phyloP scores from a whole-genome alignment of 331 rosid species.

The Prunus yedoensis region DNA sequence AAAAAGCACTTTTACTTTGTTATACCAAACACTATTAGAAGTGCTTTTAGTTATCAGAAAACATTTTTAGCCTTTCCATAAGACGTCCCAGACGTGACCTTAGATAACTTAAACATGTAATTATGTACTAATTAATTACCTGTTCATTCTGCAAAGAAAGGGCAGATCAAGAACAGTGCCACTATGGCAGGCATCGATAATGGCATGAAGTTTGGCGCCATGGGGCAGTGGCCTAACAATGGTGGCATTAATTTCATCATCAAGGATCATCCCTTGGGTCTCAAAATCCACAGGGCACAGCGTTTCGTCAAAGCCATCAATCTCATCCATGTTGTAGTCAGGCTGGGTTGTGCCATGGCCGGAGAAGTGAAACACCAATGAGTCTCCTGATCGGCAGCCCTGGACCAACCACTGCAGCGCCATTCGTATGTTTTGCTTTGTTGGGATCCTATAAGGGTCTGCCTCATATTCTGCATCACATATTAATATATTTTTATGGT shows the following conservation, averaged over 20 bases:
- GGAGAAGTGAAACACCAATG: neutral
- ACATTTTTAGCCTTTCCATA: too few species aligned
- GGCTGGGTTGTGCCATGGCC: neutral
- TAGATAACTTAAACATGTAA: too few species aligned
- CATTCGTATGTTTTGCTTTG: neutral
- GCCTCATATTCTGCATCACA: neutral
- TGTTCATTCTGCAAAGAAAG: neutral
- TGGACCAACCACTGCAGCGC: neutral
- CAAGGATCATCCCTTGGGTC: neutral
- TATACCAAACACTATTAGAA: too few species aligned
- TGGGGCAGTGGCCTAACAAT: neutral
- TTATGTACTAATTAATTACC: neutral
- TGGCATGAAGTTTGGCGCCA: neutral
- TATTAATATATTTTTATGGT: too few species aligned
- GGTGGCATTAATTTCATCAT: neutral
- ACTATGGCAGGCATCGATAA: neutral
- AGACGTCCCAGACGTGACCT: too few species aligned
- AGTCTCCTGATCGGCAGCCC: neutral
- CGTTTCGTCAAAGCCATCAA: neutral
- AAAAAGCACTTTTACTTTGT: too few species aligned
- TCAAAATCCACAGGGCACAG: neutral
- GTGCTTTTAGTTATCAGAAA: too few species aligned
- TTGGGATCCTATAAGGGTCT: neutral
- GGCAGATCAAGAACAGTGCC: neutral
- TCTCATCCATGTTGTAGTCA: neutral